Conservation (phyloP, 2,329 filamentous ascomycete genomes). For the Aspergillus costaricaensis region DNA sequence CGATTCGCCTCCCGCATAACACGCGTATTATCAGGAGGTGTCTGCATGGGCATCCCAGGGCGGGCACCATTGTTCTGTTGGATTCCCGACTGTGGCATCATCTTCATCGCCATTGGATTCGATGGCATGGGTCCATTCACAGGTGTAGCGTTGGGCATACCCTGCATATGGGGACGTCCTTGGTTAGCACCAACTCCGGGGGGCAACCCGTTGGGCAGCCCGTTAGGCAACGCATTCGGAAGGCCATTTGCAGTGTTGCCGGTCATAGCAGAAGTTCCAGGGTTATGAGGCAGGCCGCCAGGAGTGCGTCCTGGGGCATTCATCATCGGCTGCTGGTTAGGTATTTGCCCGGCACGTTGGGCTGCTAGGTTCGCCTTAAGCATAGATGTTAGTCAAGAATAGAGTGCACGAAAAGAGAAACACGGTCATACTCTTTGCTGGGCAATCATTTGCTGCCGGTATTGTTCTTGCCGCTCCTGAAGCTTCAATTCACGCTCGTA, state of each 20-base stretch:
- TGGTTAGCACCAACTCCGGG: conserved; percentile 39
- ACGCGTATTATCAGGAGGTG: conserved; percentile 52
- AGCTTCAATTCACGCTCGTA: conserved; percentile 78
- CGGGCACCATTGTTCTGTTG: conserved; percentile 45
- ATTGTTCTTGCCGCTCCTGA: conserved; percentile 58
- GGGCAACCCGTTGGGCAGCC: conserved; percentile 47
- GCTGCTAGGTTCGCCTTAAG: conserved; percentile 44
- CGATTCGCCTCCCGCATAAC: conserved; percentile 51
- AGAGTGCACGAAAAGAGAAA: neutral
- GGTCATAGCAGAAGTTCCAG: conserved; percentile 38
- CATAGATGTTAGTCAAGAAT: conserved; percentile 16
- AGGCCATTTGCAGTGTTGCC: conserved; percentile 45
- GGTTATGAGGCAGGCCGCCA: conserved; percentile 41
- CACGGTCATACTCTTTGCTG: conserved; percentile 51
- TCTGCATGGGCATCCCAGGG: conserved; percentile 55
- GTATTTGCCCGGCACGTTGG: conserved; percentile 46
- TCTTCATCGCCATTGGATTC: conserved; percentile 61
- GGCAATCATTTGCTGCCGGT: conserved; percentile 64
- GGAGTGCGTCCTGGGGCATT: conserved; percentile 42
- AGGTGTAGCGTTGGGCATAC: conserved; percentile 40
- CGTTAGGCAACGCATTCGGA: conserved; percentile 53
- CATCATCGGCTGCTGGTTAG: conserved; percentile 43
- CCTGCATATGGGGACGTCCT: conserved; percentile 44
- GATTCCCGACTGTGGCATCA: conserved; percentile 60
- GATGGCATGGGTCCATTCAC: conserved; percentile 55